Percentiles rank a stretch among this genome's conserved stretches.
phyloP scores from a whole-genome alignment of 2,329 filamentous ascomycete species.

The Hypoxylon sp. region DNA sequence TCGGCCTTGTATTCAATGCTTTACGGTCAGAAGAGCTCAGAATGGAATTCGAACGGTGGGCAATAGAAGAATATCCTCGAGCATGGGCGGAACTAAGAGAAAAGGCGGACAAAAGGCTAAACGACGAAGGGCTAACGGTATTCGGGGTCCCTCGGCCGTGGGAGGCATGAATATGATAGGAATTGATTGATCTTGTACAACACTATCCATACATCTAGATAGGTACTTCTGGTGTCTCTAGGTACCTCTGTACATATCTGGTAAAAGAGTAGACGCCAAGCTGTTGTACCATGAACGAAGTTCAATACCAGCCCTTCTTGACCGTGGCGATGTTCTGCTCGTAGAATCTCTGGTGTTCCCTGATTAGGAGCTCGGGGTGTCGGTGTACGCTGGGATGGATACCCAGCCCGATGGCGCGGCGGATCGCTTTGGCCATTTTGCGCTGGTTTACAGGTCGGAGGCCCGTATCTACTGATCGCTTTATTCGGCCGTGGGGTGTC shows the following conservation, averaged over 20 bases:
- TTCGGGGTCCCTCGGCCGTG: constrained; percentile 65
- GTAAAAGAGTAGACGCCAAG: constrained; percentile 27
- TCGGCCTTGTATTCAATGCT: constrained; percentile 82
- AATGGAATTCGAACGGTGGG: constrained; percentile 80
- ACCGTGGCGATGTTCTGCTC: constrained; percentile 40
- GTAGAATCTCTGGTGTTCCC: constrained; percentile 37
- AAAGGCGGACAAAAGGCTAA: constrained; percentile 60
- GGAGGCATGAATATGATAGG: constrained; percentile 57
- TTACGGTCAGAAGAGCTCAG: constrained; percentile 76
- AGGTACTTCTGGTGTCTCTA: constrained; percentile 18
- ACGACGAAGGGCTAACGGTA: constrained; percentile 60
- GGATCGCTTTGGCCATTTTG: constrained; percentile 91
- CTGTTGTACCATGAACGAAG: constrained; percentile 46
- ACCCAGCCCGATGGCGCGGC: constrained; percentile 88
- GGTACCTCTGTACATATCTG: constrained; percentile 51
- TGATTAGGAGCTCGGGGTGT: constrained; percentile 83
- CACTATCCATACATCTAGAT: constrained; percentile 44
- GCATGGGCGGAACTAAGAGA: constrained; percentile 76
- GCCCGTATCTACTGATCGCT: constrained; percentile 79
- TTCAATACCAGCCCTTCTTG: constrained; percentile 18
- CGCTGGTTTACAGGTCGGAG: constrained; percentile 91
- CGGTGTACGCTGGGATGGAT: constrained; percentile 91
- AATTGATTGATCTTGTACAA: constrained; percentile 51
- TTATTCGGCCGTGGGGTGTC: constrained; percentile 86
- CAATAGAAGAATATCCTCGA: constrained; percentile 73